These are phyloP conservation scores for Triticum turgidum DNA, from an alignment of 176 grass and related monocot species.

Conservation along the genomic window DNA sequence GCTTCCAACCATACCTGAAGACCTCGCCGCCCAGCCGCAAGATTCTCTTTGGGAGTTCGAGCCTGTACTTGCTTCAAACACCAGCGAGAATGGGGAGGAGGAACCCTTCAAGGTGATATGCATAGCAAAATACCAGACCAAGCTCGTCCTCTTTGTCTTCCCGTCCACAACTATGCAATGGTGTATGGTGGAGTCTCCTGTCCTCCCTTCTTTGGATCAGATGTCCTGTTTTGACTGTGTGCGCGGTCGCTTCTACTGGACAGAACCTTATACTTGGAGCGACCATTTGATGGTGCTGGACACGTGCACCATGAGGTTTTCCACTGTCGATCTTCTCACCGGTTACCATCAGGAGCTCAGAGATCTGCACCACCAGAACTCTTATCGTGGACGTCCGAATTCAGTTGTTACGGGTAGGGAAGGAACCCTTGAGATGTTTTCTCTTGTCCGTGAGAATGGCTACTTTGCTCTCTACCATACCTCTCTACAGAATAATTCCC, in stretches of 20 bases:
- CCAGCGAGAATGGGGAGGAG: not conserved
- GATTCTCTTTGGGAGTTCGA: not conserved
- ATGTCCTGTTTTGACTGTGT: not conserved
- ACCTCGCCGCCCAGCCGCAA: not conserved
- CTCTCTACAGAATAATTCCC: not conserved
- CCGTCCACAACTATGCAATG: not conserved
- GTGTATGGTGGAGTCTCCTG: not conserved
- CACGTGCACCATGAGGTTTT: not conserved
- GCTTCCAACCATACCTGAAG: not conserved
- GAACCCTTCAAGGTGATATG: constrained; percentile 20
- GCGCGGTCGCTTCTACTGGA: constrained; percentile 8
- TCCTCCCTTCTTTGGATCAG: not conserved
- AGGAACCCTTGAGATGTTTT: not conserved
- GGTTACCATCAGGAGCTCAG: not conserved
- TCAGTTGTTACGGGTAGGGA: not conserved
- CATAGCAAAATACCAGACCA: not conserved
- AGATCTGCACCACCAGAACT: not conserved
- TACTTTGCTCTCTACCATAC: not conserved
- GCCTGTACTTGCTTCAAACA: not conserved
- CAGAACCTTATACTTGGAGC: not conserved
- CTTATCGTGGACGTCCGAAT: not conserved
- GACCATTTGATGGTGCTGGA: not conserved
- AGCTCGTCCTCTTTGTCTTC: not conserved
- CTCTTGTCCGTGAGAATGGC: not conserved
- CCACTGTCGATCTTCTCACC: not conserved